Evolutionary conservation across 345 rosid species (phyloP).

Genomic region (Bretschneidera sinensis): DNA sequence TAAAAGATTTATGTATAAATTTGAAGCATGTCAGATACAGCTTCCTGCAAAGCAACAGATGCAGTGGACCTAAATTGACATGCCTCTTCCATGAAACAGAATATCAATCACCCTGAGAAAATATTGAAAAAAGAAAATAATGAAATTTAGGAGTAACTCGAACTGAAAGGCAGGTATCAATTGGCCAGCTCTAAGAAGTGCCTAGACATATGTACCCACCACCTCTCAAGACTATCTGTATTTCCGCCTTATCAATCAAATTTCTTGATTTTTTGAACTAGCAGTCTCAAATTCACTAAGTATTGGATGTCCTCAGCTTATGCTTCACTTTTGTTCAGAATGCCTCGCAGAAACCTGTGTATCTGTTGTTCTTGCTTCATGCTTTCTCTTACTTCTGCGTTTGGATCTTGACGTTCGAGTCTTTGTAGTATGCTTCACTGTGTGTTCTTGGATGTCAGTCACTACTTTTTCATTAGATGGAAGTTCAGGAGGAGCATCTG

Average conservation of each 20-base stretch:
- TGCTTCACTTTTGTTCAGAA: constrained; percentile 39
- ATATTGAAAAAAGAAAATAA: constrained; percentile 4
- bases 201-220: constrained; percentile 21
- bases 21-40: constrained; percentile 29
- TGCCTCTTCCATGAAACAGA: constrained; percentile 14
- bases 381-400: constrained; percentile 75
- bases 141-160: constrained; percentile 13
- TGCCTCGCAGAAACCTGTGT: constrained; percentile 39
- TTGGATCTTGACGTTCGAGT: constrained; percentile 50
- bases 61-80: constrained; percentile 16
- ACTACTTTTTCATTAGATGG: constrained; percentile 38
- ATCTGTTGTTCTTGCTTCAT: constrained; percentile 48
- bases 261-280: constrained; percentile 10
- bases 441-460: constrained; percentile 34
- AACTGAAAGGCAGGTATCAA: constrained; percentile 20
- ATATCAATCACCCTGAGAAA: constrained; percentile 27
- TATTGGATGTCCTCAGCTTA: constrained; percentile 9
- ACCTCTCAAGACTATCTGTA: constrained; percentile 12
- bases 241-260: constrained; percentile 5
- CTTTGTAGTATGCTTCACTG: constrained; percentile 50
- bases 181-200: constrained; percentile 14
- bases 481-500: constrained; percentile 89
- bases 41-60: constrained; percentile 17
- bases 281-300: constrained; percentile 19
- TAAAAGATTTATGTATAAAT: constrained; percentile 31